Percentiles rank a stretch among this genome's conserved stretches.
Evolutionary conservation across 441 rosid species (phyloP).

Genomic region (Metrosideros polymorpha): DNA sequence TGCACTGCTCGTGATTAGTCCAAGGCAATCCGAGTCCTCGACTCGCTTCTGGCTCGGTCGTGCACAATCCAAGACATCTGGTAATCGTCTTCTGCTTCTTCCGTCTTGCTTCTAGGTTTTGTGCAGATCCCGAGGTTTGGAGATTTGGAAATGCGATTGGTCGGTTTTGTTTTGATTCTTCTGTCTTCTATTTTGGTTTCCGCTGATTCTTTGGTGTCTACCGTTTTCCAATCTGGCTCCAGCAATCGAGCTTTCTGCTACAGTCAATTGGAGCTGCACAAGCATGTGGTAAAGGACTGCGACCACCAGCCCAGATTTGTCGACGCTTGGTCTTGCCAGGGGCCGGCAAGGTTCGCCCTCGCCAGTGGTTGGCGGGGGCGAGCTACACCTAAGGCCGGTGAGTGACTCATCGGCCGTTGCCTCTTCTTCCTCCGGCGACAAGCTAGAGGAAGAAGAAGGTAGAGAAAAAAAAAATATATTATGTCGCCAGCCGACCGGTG

Average conservation of each 20-base stretch:
- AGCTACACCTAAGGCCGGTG: too few relatives aligned
- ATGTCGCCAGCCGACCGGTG: too few relatives aligned
- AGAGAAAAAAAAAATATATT: too few relatives aligned
- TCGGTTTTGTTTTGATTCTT: background rate
- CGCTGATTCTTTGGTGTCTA: background rate
- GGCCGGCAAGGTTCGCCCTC: too few relatives aligned
- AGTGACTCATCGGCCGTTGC: too few relatives aligned
- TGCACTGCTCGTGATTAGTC: constrained; percentile 89
- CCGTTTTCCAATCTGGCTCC: constrained; percentile 4
- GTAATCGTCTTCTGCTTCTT: constrained; percentile 15
- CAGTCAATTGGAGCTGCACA: constrained; percentile 95
- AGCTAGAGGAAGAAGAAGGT: too few relatives aligned
- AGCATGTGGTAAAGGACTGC: constrained; percentile 91
- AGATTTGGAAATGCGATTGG: background rate
- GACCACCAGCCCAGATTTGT: too few relatives aligned
- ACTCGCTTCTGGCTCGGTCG: constrained; percentile 71
- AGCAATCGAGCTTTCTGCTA: constrained; percentile 98
- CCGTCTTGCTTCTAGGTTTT: background rate
- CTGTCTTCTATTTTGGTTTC: background rate
- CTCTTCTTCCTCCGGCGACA: too few relatives aligned
- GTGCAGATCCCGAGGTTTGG: background rate
- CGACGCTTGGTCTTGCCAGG: too few relatives aligned
- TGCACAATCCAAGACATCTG: constrained; percentile 72
- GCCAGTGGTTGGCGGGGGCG: too few relatives aligned
- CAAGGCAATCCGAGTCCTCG: constrained; percentile 92